These are phyloP conservation scores for Fusarium nelsonii DNA, from an alignment of 2,329 filamentous ascomycete genomes.

Conservation along the genomic window DNA sequence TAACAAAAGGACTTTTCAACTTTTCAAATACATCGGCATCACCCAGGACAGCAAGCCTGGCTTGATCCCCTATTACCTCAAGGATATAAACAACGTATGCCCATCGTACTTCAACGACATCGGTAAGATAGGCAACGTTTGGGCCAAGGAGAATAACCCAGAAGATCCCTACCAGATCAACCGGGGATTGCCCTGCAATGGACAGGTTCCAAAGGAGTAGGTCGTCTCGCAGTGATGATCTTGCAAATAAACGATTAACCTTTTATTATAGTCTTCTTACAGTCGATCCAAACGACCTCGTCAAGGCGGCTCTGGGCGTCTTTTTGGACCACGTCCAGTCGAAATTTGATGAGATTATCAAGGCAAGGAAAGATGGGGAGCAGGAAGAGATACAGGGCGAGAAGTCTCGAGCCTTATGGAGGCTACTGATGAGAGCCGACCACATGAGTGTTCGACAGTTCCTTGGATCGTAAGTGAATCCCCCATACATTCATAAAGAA, in stretches of 20 bases:
- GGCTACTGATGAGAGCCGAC: conserved; percentile 26
- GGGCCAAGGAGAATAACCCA: neutral
- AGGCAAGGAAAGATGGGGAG: neutral
- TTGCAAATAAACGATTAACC: neutral
- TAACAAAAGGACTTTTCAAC: conserved; percentile 6
- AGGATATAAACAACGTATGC: neutral
- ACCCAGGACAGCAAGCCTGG: neutral
- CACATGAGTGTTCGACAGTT: conserved; percentile 34
- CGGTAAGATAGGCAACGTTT: neutral
- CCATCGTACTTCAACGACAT: conserved; percentile 31
- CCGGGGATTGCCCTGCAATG: neutral
- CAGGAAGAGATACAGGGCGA: neutral
- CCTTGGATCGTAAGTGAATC: conserved; percentile 30
- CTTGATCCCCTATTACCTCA: conserved; percentile 31
- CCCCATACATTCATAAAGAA: no score
- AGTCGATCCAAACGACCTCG: neutral
- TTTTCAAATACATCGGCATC: conserved; percentile 3
- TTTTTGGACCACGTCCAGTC: neutral
- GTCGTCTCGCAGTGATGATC: neutral
- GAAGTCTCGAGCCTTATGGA: neutral
- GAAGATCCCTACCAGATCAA: conserved; percentile 24
- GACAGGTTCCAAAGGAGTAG: conserved; percentile 6
- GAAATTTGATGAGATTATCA: neutral
- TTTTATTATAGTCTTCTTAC: neutral
- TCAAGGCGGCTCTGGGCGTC: neutral